phyloP scores from a whole-genome alignment of 305 asterid species.

The Solanum hybrid region DNA sequence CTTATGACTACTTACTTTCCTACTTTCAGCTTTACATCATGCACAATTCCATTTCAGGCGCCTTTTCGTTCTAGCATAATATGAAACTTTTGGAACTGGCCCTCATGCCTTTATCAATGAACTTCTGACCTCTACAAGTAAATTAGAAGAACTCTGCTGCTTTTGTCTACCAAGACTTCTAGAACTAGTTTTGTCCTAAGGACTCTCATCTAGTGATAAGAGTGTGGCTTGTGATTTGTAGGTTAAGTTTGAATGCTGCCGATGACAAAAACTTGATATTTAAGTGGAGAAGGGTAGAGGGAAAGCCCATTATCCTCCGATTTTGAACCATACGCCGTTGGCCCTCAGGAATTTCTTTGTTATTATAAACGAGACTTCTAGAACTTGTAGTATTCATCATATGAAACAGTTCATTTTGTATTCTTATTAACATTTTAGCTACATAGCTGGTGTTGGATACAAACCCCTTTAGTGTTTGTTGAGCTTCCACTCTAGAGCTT shows the following conservation, averaged over 20 bases:
- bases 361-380: not conserved
- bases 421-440: not conserved
- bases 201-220: not conserved
- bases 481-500: not conserved
- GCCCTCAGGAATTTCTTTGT: not conserved
- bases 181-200: not conserved
- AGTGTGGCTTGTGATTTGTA: not conserved
- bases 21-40: not conserved
- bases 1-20: not conserved
- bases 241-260: not conserved
- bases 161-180: not conserved
- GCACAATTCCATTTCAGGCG: not conserved
- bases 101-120: not conserved
- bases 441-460: not conserved
- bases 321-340: not conserved
- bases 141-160: not conserved
- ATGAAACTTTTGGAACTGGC: not conserved
- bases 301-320: not conserved
- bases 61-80: not conserved
- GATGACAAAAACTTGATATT: not conserved
- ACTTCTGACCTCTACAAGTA: not conserved
- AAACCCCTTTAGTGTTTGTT: not conserved
- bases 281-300: not conserved
- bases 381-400: not conserved
- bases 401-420: not conserved